Evolutionary conservation across 2,329 filamentous ascomycete genomes (phyloP).

Genomic region (Ascochyta viciae-villosae): DNA sequence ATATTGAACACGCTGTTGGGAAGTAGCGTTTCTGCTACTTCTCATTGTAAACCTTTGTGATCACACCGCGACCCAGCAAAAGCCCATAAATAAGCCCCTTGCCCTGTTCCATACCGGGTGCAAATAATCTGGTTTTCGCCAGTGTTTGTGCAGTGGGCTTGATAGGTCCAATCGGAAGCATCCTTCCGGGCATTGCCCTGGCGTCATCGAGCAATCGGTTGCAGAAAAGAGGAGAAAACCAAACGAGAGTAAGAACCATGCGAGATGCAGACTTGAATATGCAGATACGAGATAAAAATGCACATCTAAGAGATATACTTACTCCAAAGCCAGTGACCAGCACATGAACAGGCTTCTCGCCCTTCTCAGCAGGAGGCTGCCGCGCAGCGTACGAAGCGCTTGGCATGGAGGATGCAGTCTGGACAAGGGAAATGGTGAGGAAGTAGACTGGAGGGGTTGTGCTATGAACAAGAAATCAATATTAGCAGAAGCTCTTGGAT

Average conservation of each 20-base stretch:
- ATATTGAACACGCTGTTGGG: too few species aligned
- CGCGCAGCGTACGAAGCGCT: constrained; percentile 30
- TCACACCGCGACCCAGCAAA: too few species aligned
- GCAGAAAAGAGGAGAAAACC: neutral
- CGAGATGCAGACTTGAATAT: neutral
- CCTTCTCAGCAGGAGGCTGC: constrained; percentile 39
- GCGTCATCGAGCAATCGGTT: neutral
- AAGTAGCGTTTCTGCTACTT: too few species aligned
- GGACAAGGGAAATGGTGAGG: neutral
- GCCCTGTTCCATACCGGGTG: too few species aligned
- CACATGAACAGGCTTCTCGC: constrained; percentile 44
- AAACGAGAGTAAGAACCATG: neutral
- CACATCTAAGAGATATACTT: constrained; percentile 11
- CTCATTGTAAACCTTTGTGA: too few species aligned
- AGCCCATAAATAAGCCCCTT: too few species aligned
- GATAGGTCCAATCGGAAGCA: neutral
- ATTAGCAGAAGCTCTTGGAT: neutral
- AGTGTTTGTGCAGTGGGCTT: neutral
- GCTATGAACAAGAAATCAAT: neutral
- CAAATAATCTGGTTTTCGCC: neutral
- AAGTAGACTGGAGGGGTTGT: neutral
- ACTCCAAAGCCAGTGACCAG: constrained; percentile 49
- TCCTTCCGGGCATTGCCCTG: neutral
- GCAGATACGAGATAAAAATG: neutral
- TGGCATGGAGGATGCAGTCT: constrained; percentile 22